Percentiles rank a stretch among this genome's conserved stretches.
These are phyloP conservation scores for Pythium sukuiense DNA, from an alignment of 352 stramenopile species.

Conservation along the genomic window DNA sequence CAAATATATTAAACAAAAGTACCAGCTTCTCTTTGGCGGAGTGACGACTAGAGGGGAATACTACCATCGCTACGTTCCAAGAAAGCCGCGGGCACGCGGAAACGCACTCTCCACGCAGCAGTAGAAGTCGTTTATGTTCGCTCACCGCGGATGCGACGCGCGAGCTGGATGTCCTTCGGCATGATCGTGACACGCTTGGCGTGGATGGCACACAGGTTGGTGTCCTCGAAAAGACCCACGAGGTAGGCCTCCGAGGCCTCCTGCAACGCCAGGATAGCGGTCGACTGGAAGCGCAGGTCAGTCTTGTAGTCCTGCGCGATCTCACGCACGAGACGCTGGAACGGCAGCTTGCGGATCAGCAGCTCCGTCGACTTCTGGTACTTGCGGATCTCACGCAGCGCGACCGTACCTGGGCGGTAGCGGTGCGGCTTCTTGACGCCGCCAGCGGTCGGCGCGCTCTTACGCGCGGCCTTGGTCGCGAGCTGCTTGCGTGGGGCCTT, in stretches of 20 bases:
- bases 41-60: slow-evolving; percentile 14
- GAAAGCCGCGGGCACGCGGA: neutral
- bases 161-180: slow-evolving; percentile 96
- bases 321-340: slow-evolving; percentile 88
- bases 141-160: slow-evolving; percentile 78
- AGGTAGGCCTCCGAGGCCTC: slow-evolving; percentile 85
- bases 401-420: slow-evolving; percentile 53
- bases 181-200: slow-evolving; percentile 97
- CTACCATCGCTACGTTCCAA: slow-evolving; percentile 6
- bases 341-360: slow-evolving; percentile 90
- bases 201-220: slow-evolving; percentile 92
- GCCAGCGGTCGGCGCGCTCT: slow-evolving; percentile 75
- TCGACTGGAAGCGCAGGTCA: slow-evolving; percentile 55
- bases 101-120: slow-evolving; percentile 5
- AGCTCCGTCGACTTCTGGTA: slow-evolving; percentile 93
- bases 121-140: slow-evolving; percentile 26
- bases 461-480: slow-evolving; percentile 80
- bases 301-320: slow-evolving; percentile 59
- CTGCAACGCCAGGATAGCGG: slow-evolving; percentile 71
- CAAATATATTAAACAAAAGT: slow-evolving; percentile 29
- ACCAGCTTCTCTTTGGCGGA: slow-evolving; percentile 14
- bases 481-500: slow-evolving; percentile 89
- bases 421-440: slow-evolving; percentile 71
- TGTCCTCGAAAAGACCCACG: slow-evolving; percentile 88
- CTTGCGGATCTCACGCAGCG: slow-evolving; percentile 90